Conservation (phyloP, 108 stramenopile genomes). For the Cyclotella sp. region DNA sequence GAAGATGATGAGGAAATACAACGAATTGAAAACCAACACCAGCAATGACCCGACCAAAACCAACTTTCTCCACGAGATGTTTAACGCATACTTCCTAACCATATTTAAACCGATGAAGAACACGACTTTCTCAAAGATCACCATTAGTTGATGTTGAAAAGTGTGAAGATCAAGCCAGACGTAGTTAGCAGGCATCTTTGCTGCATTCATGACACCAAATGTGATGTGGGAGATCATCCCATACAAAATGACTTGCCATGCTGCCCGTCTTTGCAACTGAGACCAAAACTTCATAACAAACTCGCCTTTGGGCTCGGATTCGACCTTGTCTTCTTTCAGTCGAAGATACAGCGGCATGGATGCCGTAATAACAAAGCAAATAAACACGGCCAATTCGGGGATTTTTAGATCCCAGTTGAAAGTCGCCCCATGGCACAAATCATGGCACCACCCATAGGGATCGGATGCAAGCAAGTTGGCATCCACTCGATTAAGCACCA, state of each 20-base stretch:
- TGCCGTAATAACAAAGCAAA: conserved; percentile 46
- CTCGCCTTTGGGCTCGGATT: conserved; percentile 30
- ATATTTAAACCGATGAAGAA: conserved; percentile 53
- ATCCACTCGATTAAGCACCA: conserved; percentile 42
- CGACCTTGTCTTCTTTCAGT: conserved; percentile 48
- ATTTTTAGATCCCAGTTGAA: conserved; percentile 50
- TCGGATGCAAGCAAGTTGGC: conserved; percentile 22
- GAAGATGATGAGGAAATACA: conserved; percentile 53
- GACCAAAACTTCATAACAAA: conserved; percentile 43
- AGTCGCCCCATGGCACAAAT: conserved; percentile 40
- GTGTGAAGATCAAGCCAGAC: conserved; percentile 55
- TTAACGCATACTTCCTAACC: conserved; percentile 46
- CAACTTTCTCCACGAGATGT: conserved; percentile 45
- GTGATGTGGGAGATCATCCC: conserved; percentile 58
- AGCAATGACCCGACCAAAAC: conserved; percentile 42
- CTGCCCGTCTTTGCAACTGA: conserved; percentile 43
- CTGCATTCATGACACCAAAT: conserved; percentile 52
- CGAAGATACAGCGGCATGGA: conserved; percentile 49
- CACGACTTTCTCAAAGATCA: conserved; percentile 47
- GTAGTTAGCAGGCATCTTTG: conserved; percentile 55
- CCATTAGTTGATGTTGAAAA: conserved; percentile 52
- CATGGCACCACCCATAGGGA: conserved; percentile 49
- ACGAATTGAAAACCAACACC: conserved; percentile 35
- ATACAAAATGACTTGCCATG: conserved; percentile 55
- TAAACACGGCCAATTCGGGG: conserved; percentile 51